Conservation (phyloP, 306 rosid species). For the Canavalia gladiata region DNA sequence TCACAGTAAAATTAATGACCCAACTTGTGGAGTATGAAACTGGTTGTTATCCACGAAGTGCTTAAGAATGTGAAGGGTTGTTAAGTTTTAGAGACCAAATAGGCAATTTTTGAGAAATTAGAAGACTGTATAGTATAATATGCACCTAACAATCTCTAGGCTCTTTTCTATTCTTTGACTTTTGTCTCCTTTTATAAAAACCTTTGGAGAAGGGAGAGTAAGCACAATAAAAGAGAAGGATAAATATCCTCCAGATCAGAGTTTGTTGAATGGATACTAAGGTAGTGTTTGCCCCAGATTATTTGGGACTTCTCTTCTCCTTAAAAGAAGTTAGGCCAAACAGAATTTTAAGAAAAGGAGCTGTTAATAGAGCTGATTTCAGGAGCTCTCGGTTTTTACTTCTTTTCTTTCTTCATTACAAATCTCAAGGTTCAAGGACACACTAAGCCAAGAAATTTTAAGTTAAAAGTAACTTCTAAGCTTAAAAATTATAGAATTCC, state of each 20-base stretch:
- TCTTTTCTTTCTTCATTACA: too few relatives aligned
- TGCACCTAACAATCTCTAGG: conserved; percentile 6
- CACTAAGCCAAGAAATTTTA: too few relatives aligned
- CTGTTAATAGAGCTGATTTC: too few relatives aligned
- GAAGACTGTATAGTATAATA: background rate
- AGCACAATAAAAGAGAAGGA: background rate
- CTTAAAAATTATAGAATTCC: too few relatives aligned
- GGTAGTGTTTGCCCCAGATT: too few relatives aligned
- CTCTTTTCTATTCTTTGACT: background rate
- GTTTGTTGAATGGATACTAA: background rate
- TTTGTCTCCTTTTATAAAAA: background rate
- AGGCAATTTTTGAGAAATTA: background rate
- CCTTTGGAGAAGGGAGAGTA: conserved; percentile 13
- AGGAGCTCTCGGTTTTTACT: too few relatives aligned
- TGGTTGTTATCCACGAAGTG: background rate
- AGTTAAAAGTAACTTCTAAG: too few relatives aligned
- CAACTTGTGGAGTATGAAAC: conserved; percentile 25
- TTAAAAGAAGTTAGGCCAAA: too few relatives aligned
- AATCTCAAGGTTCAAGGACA: too few relatives aligned
- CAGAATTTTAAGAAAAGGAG: too few relatives aligned
- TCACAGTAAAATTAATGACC: conserved; percentile 2
- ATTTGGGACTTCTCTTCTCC: too few relatives aligned
- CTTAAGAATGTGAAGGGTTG: background rate
- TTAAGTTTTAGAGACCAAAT: background rate
- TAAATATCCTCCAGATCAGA: background rate